A percentile compares a stretch with the other conserved stretches of the same genome.
Conservation (phyloP, 495 filamentous ascomycete genomes). For the Trichoderma virens region DNA sequence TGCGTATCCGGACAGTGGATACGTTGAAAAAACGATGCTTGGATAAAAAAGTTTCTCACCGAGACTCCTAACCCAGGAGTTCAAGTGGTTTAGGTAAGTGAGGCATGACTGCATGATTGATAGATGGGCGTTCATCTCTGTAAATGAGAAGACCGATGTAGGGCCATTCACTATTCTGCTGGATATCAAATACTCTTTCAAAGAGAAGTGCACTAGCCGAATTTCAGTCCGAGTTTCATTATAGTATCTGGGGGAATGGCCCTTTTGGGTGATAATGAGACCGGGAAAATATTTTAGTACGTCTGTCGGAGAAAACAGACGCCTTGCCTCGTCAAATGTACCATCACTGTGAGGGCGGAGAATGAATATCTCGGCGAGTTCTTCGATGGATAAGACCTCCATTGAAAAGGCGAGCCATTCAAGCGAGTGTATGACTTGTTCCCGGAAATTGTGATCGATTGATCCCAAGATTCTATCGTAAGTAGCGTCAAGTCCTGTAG, state of each 20-base stretch:
- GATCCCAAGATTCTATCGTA: not conserved
- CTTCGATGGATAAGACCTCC: not conserved
- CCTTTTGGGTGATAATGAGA: not conserved
- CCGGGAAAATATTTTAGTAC: not conserved
- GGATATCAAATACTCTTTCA: not conserved
- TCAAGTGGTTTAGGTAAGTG: not conserved
- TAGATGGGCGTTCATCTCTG: not conserved
- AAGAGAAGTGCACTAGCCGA: not conserved
- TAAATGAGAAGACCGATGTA: not conserved
- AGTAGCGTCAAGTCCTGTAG: not conserved
- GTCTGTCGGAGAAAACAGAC: not conserved
- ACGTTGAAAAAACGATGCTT: not conserved
- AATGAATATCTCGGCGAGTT: not conserved
- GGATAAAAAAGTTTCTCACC: no score
- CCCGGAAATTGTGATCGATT: not conserved
- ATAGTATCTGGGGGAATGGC: no score
- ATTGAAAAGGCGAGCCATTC: not conserved
- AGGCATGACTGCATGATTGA: not conserved
- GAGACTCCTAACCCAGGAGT: no score
- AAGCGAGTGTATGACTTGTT: not conserved
- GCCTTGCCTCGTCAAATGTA: not conserved
- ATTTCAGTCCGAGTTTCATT: not conserved
- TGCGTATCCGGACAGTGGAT: not conserved
- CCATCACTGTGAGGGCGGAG: not conserved
- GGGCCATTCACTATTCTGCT: not conserved